Conservation (phyloP, 768 basidiomycete species). For the Mycena belliarum region DNA sequence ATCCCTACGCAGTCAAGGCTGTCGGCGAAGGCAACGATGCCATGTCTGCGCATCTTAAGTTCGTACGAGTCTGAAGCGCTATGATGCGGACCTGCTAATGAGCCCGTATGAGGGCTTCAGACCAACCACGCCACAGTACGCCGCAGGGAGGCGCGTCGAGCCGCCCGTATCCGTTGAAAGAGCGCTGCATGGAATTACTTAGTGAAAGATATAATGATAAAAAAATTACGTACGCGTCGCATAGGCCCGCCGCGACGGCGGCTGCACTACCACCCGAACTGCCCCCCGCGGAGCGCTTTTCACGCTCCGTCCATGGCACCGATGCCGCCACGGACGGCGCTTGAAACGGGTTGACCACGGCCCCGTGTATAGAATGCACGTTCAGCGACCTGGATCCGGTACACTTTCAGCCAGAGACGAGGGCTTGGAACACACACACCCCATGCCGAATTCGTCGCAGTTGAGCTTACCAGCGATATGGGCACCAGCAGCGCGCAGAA, state of each 20-base stretch:
- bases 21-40: slow-evolving; percentile 91
- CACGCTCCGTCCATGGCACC: slow-evolving; percentile 29
- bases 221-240: slow-evolving; percentile 66
- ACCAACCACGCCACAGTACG: slow-evolving; percentile 91
- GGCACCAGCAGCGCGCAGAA: slow-evolving; percentile 64
- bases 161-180: slow-evolving; percentile 95
- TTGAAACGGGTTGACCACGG: slow-evolving; percentile 76
- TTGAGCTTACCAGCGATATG: slow-evolving; percentile 86
- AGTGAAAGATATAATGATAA: neutral
- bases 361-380: slow-evolving; percentile 68
- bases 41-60: slow-evolving; percentile 57
- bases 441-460: slow-evolving; percentile 99
- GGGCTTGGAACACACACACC: slow-evolving; percentile 48
- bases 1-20: slow-evolving; percentile 94
- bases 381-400: slow-evolving; percentile 87
- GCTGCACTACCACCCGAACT: slow-evolving; percentile 96
- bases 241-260: slow-evolving; percentile 84
- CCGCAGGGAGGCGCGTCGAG: slow-evolving; percentile 88
- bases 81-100: slow-evolving; percentile 67
- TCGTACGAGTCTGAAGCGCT: neutral
- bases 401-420: slow-evolving; percentile 3
- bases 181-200: slow-evolving; percentile 51
- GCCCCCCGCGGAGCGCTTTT: slow-evolving; percentile 77
- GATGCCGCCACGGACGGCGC: slow-evolving; percentile 19
- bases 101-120: slow-evolving; percentile 95